Evolutionary conservation across 2,329 filamentous ascomycete species (phyloP).

Genomic region (Colletotrichum graminicola): DNA sequence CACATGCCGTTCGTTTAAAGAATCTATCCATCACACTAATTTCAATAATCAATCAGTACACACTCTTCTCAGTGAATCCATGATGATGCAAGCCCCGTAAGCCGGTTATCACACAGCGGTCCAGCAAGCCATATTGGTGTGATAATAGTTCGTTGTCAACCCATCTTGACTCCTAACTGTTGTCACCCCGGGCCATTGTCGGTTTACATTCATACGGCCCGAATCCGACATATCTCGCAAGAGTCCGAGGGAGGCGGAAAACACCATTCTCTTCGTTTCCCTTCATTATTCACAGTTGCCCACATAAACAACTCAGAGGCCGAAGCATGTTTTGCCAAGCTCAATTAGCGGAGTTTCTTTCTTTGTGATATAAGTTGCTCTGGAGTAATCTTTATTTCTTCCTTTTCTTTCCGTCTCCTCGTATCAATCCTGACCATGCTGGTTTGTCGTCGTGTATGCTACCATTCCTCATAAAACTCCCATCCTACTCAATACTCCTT

Average conservation of each 20-base stretch:
- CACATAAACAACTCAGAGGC: neutral
- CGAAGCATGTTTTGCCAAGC: neutral
- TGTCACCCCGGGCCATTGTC: neutral
- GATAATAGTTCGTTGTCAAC: neutral
- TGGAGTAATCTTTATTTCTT: neutral
- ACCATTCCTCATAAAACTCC: conserved; percentile 17
- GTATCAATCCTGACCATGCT: neutral
- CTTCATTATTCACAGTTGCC: neutral
- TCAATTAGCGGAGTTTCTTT: neutral
- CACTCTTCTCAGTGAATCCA: neutral
- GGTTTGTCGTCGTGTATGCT: conserved; percentile 10
- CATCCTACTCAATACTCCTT: neutral
- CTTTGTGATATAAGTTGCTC: neutral
- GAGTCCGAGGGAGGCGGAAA: too few species aligned
- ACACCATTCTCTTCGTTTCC: neutral
- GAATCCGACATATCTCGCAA: neutral
- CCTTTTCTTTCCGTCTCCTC: conserved; percentile 1
- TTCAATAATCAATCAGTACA: neutral
- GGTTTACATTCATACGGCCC: neutral
- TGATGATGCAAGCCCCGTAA: neutral
- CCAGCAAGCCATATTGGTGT: neutral
- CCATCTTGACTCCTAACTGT: neutral
- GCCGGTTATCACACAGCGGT: neutral
- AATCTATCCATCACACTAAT: neutral
- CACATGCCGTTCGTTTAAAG: neutral